Evolutionary conservation across 2,329 filamentous ascomycete genomes (phyloP).

Genomic region (Colletotrichum limetticola): DNA sequence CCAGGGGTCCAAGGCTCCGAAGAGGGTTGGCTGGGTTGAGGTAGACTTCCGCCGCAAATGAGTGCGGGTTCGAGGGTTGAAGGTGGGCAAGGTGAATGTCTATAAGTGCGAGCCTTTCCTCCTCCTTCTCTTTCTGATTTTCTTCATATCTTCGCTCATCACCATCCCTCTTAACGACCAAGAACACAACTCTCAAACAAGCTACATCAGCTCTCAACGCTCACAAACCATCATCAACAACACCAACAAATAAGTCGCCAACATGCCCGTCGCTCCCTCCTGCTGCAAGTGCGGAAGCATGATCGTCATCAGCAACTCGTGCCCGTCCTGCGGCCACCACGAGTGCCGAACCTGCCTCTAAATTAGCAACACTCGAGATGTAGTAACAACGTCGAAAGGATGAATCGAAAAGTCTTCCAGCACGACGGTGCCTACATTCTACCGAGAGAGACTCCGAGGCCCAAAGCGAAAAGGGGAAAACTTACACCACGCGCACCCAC

Average conservation of each 20-base stretch:
- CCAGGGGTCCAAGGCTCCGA: conserved; percentile 33
- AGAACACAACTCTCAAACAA: not conserved
- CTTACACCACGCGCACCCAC: not conserved
- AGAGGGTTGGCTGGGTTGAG: conserved; percentile 1
- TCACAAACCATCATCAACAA: conserved; percentile 4
- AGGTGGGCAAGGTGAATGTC: conserved; percentile 14
- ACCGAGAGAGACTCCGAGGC: conserved; percentile 31
- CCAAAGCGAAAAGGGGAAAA: not conserved
- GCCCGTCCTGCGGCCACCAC: conserved; percentile 60
- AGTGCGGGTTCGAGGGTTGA: conserved; percentile 8
- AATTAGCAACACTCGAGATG: not conserved
- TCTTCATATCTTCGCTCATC: too few relatives aligned
- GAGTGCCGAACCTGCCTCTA: conserved; percentile 60
- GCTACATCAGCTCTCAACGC: conserved; percentile 4
- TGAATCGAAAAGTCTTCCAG: not conserved
- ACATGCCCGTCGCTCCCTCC: conserved; percentile 60
- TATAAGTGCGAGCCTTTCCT: conserved; percentile 30
- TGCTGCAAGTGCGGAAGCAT: conserved; percentile 67
- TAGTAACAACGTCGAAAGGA: not conserved
- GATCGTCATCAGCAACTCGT: conserved; percentile 67
- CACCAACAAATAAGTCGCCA: conserved; percentile 33
- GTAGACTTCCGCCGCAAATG: not conserved
- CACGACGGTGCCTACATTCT: not conserved
- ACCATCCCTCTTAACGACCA: not conserved
- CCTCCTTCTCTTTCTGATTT: not conserved